phyloP scores from a whole-genome alignment of 2,329 filamentous ascomycete species.

The Davidsoniella neocaledoniae region DNA sequence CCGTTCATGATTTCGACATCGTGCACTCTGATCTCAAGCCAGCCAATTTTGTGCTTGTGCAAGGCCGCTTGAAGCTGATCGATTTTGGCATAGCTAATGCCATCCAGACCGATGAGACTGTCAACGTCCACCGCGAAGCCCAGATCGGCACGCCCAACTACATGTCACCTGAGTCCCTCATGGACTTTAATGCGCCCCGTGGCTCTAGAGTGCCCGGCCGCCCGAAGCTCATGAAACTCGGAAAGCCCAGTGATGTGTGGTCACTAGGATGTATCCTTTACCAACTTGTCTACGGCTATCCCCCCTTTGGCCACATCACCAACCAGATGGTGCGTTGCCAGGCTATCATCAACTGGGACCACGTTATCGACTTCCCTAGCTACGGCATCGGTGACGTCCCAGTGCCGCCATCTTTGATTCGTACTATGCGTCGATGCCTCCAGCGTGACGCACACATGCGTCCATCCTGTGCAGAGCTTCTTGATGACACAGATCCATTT shows the following conservation, averaged over 20 bases:
- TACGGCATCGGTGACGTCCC: slow-evolving; percentile 48
- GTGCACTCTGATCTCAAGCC: slow-evolving; percentile 96
- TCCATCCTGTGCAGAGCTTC: slow-evolving; percentile 46
- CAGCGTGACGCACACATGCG: slow-evolving; percentile 44
- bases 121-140: slow-evolving; percentile 91
- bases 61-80: slow-evolving; percentile 83
- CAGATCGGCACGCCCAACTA: slow-evolving; percentile 96
- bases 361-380: slow-evolving; percentile 55
- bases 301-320: slow-evolving; percentile 81
- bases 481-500: slow-evolving; percentile 43
- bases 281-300: slow-evolving; percentile 95
- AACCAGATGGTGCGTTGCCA: slow-evolving; percentile 77
- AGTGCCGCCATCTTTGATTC: slow-evolving; percentile 41
- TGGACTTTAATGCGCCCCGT: slow-evolving; percentile 60
- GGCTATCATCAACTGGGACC: slow-evolving; percentile 66
- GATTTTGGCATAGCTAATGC: slow-evolving; percentile 98
- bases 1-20: slow-evolving; percentile 79
- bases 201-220: slow-evolving; percentile 26
- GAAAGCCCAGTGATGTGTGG: slow-evolving; percentile 94
- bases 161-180: slow-evolving; percentile 90
- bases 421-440: slow-evolving; percentile 46
- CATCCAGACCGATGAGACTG: slow-evolving; percentile 85
- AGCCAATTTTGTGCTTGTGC: slow-evolving; percentile 87
- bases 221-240: slow-evolving; percentile 79
- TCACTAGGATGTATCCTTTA: slow-evolving; percentile 91